These are phyloP conservation scores for Canavalia ensiformis DNA, from an alignment of 306 rosid species.

Conservation along the genomic window DNA sequence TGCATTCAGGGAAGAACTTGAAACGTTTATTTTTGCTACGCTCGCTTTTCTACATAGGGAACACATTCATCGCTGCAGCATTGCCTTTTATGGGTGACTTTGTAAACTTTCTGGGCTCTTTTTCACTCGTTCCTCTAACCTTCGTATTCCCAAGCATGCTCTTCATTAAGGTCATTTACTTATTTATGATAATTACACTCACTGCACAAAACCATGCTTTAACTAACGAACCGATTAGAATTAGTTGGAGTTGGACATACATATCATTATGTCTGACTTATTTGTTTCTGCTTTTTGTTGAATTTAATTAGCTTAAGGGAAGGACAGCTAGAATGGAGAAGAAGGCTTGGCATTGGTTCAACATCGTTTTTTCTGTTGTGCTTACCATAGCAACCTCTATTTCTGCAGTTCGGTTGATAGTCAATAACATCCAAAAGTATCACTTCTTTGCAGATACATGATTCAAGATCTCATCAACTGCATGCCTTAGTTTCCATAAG, in stretches of 20 bases:
- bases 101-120: conserved; percentile 65
- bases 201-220: background rate
- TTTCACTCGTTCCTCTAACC: conserved; percentile 65
- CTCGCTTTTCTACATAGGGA: conserved; percentile 46
- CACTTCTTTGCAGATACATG: conserved; percentile 63
- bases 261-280: background rate
- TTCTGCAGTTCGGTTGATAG: conserved; percentile 59
- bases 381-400: conserved; percentile 60
- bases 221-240: background rate
- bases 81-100: conserved; percentile 74
- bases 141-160: conserved; percentile 71
- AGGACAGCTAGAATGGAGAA: conserved; percentile 57
- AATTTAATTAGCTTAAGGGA: conserved; percentile 59
- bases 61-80: conserved; percentile 60
- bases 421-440: conserved; percentile 52
- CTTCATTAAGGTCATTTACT: conserved; percentile 61
- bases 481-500: background rate
- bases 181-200: background rate
- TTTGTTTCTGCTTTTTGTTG: background rate
- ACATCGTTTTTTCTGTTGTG: conserved; percentile 51
- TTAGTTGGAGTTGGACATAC: background rate
- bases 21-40: conserved; percentile 55
- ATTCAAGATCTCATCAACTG: background rate
- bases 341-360: conserved; percentile 68
- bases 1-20: conserved; percentile 60